These are phyloP conservation scores for Lindgomyces ingoldianus DNA, from an alignment of 495 filamentous ascomycete species.

Conservation along the genomic window DNA sequence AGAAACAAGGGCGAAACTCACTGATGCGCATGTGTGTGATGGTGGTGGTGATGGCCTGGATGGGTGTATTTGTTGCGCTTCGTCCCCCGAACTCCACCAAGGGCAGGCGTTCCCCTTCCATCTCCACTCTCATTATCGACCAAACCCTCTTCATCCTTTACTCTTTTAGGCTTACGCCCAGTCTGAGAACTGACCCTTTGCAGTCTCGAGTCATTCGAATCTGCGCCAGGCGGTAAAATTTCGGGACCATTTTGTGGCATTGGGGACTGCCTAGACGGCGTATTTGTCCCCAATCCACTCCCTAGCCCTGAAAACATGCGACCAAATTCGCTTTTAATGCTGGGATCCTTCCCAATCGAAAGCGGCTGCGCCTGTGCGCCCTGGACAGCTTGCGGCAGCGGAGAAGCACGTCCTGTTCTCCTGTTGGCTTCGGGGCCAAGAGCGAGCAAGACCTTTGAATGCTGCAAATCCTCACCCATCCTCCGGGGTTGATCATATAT, in stretches of 20 bases:
- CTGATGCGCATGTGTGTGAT: slow-evolving; percentile 48
- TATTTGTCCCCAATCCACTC: slow-evolving; percentile 70
- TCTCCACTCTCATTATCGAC: slow-evolving; percentile 57
- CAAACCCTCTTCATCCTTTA: slow-evolving; percentile 60
- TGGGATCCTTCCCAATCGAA: slow-evolving; percentile 73
- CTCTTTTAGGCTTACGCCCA: slow-evolving; percentile 57
- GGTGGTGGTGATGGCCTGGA: slow-evolving; percentile 51
- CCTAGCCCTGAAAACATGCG: slow-evolving; percentile 90
- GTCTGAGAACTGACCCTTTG: slow-evolving; percentile 52
- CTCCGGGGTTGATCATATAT: slow-evolving; percentile 33
- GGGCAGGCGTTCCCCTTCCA: slow-evolving; percentile 56
- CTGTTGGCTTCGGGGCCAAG: slow-evolving; percentile 63
- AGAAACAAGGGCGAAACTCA: slow-evolving; percentile 38
- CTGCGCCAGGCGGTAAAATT: slow-evolving; percentile 5
- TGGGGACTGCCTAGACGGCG: slow-evolving; percentile 60
- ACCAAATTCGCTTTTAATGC: slow-evolving; percentile 88
- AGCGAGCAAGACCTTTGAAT: slow-evolving; percentile 49
- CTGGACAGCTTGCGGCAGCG: slow-evolving; percentile 87
- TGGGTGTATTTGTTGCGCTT: slow-evolving; percentile 50
- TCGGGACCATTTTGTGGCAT: slow-evolving; percentile 35
- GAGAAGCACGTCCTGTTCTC: slow-evolving; percentile 65
- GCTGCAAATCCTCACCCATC: slow-evolving; percentile 40
- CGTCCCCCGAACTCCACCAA: slow-evolving; percentile 52
- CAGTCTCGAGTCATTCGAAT: slow-evolving; percentile 24
- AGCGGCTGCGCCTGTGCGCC: slow-evolving; percentile 79